Conservation (phyloP, 2,329 filamentous ascomycete species). For the Talaromyces albobiverticillius region DNA sequence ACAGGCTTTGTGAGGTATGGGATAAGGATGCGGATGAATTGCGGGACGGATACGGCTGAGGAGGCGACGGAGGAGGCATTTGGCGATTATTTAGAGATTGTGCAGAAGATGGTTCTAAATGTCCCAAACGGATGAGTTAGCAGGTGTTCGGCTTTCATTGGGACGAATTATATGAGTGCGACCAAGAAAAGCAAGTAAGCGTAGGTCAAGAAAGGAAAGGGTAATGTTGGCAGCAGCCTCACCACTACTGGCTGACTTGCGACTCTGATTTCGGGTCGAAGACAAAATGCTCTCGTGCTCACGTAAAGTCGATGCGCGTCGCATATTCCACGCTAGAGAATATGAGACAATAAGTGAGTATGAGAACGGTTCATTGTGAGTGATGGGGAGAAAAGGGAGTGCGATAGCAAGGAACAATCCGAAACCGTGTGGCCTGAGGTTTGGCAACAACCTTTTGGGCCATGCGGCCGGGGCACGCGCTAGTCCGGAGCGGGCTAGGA, state of each 20-base stretch:
- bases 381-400: neutral
- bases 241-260: conserved; percentile 33
- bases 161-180: conserved; percentile 10
- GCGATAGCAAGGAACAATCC: neutral
- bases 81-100: conserved; percentile 37
- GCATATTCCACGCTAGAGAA: conserved; percentile 32
- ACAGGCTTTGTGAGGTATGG: conserved; percentile 37
- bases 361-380: neutral
- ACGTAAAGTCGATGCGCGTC: conserved; percentile 30
- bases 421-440: conserved; percentile 7
- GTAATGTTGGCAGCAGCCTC: conserved; percentile 19
- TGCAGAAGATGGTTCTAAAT: conserved; percentile 29
- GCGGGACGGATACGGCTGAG: conserved; percentile 46
- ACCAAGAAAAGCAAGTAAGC: no score
- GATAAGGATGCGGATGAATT: conserved; percentile 37
- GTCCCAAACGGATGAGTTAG: neutral
- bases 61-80: conserved; percentile 53
- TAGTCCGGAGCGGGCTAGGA: conserved; percentile 27
- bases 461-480: conserved; percentile 14
- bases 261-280: conserved; percentile 34
- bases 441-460: conserved; percentile 1
- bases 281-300: conserved; percentile 34
- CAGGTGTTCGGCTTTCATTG: conserved; percentile 30
- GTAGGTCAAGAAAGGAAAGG: neutral
- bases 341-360: neutral